Evolutionary conservation across 371 early-diverging fungal species (phyloP), one percentile per base, ranked within the genome.

Genomic region (Funneliformis caledonium): DNA sequence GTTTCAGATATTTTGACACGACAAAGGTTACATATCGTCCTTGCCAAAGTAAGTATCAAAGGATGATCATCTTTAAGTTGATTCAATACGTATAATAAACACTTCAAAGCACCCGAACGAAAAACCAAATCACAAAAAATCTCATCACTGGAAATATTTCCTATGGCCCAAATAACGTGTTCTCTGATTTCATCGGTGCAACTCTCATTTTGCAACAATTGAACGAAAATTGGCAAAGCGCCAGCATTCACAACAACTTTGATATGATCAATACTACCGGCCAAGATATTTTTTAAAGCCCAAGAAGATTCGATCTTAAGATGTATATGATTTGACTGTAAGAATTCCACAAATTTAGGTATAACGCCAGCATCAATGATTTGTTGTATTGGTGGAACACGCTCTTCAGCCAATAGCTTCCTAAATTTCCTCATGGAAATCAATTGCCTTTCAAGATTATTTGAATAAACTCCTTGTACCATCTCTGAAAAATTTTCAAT

Each of bases 211-310:
- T 91, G 86, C 47, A 99, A 88, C 70, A 99, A 92, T 83, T 95
- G 89, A 76, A 99, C 92, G 82, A 99, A 97, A 70, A 92, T 86
- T 76, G 97, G 98, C 48, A 99, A 94, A 6, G 99, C 99, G 69
- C 96, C 96, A 72, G 93, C 86, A 61, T 98, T 92, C 72, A 99
- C 94, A 26, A 99, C 98, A 52, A 91, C 91, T 85, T 94, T 91
- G 2, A 99, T 99, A 88, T 99, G 99, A 76, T 92, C 88, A 6
- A 97, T 95, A 16, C 95, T 93, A 37, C 99, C 99, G 4, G 99
- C 98, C 16, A 99, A 99, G 86, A 99, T 99, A 88, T 99, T 99
- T 81, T 99, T 99, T 82, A 99, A 89, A 59, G 98, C 99, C 99
- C 99, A 99, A 14, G 99, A 99, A 77, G 99, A 95, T 88, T 99